Evolutionary conservation across 208 protist species (phyloP), one percentile per base, ranked within the genome.

Genomic region (Leishmania arabica): DNA sequence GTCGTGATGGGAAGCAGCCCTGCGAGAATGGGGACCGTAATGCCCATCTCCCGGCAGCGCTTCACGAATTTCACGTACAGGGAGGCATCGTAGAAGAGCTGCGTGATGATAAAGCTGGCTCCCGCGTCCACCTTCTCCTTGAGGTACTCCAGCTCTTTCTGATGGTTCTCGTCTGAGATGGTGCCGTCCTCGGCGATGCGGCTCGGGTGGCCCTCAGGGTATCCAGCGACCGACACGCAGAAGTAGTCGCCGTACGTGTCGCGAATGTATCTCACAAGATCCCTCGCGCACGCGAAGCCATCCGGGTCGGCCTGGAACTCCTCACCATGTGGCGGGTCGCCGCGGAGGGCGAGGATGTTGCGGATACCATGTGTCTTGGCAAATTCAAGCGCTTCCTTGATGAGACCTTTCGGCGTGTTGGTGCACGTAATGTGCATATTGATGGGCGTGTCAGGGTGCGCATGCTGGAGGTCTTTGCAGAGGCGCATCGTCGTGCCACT

Each of bases 101-200:
- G 98, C 11, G 98, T 99, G 80, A 99, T 96, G 88, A 99, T 96
- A 60, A 99, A 68, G 80, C 98, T 94, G 21, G 98, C 99, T 11
- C 99, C 98, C 9, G 98, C 98, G 78, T 99, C 98, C 42, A 99
- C 95, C 86, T 99, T 99, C 34, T 90, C 89, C 84, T 99, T 99
- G 17, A 99, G 91, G 81, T 99, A 92, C 27, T 84, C 37, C 66
- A 99, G 77, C 82, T 99, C 98, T 42, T 92, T 80, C 68, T 94
- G 85, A 56, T 93, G 93, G 47, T 90, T 88, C 34, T 88, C 85
- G 6, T 84, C 71, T 2, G 98, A 95, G 45, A 93, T 91, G 77
- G 78, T 86, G 69, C 87, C 89, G 74, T 88, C 81, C 31, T 76
- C 78, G 72, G 81, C 51, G 53, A 93, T 89, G 37, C 79, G 77